Conservation (phyloP, 805 yeast species). For the Aciculoconidium aculeatum region DNA sequence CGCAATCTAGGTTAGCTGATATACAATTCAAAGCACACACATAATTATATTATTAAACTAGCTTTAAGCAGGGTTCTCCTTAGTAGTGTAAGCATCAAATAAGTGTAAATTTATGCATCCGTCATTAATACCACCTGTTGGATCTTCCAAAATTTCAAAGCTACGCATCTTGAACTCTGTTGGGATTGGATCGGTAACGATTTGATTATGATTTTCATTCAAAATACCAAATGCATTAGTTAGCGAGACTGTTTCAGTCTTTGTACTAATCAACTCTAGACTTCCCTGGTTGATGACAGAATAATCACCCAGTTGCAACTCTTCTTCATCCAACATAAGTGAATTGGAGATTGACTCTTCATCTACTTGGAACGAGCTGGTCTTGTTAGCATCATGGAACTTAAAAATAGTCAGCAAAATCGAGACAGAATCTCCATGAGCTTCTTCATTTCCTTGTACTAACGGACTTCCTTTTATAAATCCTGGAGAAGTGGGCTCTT, state of each 20-base stretch:
- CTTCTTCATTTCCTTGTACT: no score
- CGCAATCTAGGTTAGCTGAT: no score
- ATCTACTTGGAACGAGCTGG: constrained; percentile 12
- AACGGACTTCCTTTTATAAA: constrained; percentile 19
- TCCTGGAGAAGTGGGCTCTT: no score
- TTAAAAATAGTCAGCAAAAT: no score
- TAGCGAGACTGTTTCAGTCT: constrained; percentile 9
- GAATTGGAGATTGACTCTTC: constrained; percentile 13
- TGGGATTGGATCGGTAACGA: constrained; percentile 1
- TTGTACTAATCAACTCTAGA: constrained; percentile 15
- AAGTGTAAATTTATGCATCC: constrained; percentile 32
- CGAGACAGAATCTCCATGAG: no score
- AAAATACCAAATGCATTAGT: constrained; percentile 12
- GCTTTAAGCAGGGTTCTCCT: constrained; percentile 33
- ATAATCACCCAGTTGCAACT: constrained; percentile 28
- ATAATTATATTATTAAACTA: not conserved
- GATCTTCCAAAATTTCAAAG: constrained; percentile 33
- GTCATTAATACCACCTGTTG: constrained; percentile 22
- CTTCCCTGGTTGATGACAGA: constrained; percentile 22
- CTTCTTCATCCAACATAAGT: constrained; percentile 26
- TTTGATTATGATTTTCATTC: constrained; percentile 2
- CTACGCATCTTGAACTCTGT: constrained; percentile 27
- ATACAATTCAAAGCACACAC: no score
- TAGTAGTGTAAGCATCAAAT: constrained; percentile 37
- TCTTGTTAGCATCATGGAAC: no score